A percentile compares a stretch with the other conserved stretches of the same genome.
Conservation (phyloP, 169 alveolate species). For the Amoebophrya sp. region DNA sequence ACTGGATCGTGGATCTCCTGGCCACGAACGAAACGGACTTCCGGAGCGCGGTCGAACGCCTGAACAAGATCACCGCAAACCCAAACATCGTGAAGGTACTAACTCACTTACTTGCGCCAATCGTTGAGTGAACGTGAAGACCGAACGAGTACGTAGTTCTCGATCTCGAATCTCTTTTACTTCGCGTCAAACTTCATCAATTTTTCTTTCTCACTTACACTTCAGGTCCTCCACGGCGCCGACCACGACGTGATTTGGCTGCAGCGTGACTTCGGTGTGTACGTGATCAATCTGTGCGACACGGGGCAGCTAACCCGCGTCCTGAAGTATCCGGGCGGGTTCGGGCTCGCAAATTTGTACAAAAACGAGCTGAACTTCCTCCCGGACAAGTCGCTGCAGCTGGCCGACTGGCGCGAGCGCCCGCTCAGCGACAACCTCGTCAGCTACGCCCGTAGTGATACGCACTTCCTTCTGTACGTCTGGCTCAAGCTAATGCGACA, state of each 20-base stretch:
- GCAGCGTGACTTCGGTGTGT: conserved; percentile 73
- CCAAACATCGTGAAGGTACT: conserved; percentile 6
- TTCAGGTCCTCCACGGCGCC: conserved; percentile 45
- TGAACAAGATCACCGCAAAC: background rate
- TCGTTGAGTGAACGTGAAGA: no score
- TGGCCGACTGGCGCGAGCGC: conserved; percentile 80
- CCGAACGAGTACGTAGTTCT: no score
- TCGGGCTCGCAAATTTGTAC: conserved; percentile 27
- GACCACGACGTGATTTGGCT: conserved; percentile 73
- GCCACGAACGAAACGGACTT: background rate
- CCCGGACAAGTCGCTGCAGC: conserved; percentile 64
- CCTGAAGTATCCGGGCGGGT: conserved; percentile 45
- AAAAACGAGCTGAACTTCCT: background rate
- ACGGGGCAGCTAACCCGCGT: conserved; percentile 75
- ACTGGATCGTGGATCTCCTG: background rate
- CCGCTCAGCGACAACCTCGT: conserved; percentile 62
- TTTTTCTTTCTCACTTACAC: background rate
- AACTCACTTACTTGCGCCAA: no score
- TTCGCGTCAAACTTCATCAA: no score
- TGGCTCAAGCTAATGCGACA: background rate
- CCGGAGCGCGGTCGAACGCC: background rate
- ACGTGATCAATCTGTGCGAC: conserved; percentile 74
- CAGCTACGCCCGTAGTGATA: conserved; percentile 73
- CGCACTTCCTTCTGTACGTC: conserved; percentile 61
- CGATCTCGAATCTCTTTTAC: no score